phyloP scores from a whole-genome alignment of 2,329 filamentous ascomycete genomes.

The Clarireedia monteithiana region DNA sequence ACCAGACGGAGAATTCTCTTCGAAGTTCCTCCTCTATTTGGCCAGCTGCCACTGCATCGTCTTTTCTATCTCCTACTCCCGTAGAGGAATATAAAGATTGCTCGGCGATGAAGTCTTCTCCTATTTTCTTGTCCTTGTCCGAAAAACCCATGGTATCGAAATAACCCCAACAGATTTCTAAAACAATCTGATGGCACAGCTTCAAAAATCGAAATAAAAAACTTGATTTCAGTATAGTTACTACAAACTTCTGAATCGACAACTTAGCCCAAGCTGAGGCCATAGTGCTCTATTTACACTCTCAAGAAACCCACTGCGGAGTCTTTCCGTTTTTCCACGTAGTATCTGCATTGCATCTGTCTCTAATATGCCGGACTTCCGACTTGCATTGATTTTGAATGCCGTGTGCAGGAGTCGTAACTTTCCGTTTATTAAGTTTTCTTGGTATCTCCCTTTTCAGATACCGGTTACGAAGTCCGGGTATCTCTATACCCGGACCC shows the following conservation, averaged over 20 bases:
- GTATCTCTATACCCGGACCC: background rate
- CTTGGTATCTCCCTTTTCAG: no score
- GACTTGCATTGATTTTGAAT: no score
- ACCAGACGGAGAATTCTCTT: slow-evolving; percentile 34
- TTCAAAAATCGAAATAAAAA: background rate
- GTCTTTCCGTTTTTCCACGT: background rate
- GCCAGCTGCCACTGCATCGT: background rate
- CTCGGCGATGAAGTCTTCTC: background rate
- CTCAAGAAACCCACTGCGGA: background rate
- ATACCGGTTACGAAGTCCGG: no score
- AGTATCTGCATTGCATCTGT: no score
- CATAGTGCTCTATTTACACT: no score
- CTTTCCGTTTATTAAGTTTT: no score
- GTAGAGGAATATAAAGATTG: background rate
- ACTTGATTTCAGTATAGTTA: background rate
- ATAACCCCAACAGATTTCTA: background rate
- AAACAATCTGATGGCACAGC: background rate
- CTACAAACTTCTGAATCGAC: background rate
- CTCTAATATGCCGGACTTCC: no score
- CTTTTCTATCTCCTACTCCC: background rate
- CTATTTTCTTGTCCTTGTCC: background rate
- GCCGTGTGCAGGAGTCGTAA: no score
- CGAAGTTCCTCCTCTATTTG: slow-evolving; percentile 24
- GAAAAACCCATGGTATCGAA: background rate
- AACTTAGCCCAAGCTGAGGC: background rate